Base-by-base conservation (phyloP, 768 basidiomycete genomes). In the Leccinum variicolor region DNA sequence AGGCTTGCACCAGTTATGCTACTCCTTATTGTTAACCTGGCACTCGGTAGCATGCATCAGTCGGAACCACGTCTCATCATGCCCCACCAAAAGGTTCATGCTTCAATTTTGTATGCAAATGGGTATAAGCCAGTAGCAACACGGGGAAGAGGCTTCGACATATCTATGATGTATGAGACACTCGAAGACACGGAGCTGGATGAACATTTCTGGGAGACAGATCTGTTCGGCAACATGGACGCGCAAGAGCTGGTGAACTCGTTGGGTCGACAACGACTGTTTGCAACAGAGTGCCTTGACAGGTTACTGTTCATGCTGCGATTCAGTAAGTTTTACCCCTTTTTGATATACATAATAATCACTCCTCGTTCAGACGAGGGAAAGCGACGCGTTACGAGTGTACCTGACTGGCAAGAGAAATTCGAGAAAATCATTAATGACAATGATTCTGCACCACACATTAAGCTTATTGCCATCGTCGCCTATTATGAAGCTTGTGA, bases 401-500 rank as follows among this genome's bases (percentile, higher is more conserved):
- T 46, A 1, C 2, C 45, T 25, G 19, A 25, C 13, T 46, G 45
- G 45, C 21, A 15, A 3, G 13, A 25, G 4, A 13, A 5, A 7
- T 46, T 46, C 6, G 3, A 6, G 23, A 25, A 15, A 14, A 14
- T 46, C 45, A 46, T 46, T 15, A 3, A 6, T 13, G 23, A 25
- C 14, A 3, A 14, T 6, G 45, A 46, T 15, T 46, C 13, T 8
- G 19, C n/a, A 21, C 23, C 45, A 14, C 23, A 21, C 7, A 23
- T 46, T 15, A 46, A 13, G 45, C 45, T 46, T 25, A 23, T 46
- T 25, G 19, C 45, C 45, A 46, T 46, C 14, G 45, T 46, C 23
- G 45, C 66, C 11, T 67, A 66, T 49, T 63, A 56, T 6, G 66
- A 67, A 25, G 59, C 11, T 26, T 59, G 66, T 69, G 17, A 47